Evolutionary conservation across 2,329 filamentous ascomycete genomes (phyloP).

Genomic region (Aureobasidium vineae): DNA sequence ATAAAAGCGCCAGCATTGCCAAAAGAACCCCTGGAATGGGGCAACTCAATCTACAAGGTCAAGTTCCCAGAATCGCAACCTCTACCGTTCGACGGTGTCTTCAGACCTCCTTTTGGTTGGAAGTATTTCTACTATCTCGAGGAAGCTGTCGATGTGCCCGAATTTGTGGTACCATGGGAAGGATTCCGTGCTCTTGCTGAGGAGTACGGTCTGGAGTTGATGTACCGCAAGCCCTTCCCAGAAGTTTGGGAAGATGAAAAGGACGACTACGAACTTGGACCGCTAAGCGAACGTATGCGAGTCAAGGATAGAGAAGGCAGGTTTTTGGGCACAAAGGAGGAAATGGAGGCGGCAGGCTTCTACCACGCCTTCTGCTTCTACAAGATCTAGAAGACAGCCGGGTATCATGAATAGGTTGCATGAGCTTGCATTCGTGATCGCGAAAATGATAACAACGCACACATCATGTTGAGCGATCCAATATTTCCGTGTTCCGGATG

Average conservation of each 20-base stretch:
- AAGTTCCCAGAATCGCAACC: conserved; percentile 69
- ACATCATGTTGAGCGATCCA: no score
- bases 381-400: conserved; percentile 62
- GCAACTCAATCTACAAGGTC: conserved; percentile 89
- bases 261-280: conserved; percentile 75
- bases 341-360: conserved; percentile 87
- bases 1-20: conserved; percentile 39
- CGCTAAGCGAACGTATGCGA: conserved; percentile 92
- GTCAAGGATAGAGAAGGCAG: conserved; percentile 69
- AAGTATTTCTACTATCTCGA: conserved; percentile 96
- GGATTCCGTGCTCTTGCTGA: conserved; percentile 93
- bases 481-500: no score
- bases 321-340: conserved; percentile 74
- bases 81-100: conserved; percentile 75
- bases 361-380: conserved; percentile 97
- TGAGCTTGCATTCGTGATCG: background rate
- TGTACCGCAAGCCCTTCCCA: conserved; percentile 86
- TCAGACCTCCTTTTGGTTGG: conserved; percentile 94
- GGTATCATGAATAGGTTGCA: background rate
- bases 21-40: conserved; percentile 68
- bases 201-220: conserved; percentile 92
- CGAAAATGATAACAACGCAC: no score
- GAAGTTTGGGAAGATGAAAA: conserved; percentile 94
- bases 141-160: conserved; percentile 93
- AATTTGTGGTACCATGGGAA: conserved; percentile 98